phyloP scores from a whole-genome alignment of 2,329 filamentous ascomycete genomes.

The Alternaria infectoria region DNA sequence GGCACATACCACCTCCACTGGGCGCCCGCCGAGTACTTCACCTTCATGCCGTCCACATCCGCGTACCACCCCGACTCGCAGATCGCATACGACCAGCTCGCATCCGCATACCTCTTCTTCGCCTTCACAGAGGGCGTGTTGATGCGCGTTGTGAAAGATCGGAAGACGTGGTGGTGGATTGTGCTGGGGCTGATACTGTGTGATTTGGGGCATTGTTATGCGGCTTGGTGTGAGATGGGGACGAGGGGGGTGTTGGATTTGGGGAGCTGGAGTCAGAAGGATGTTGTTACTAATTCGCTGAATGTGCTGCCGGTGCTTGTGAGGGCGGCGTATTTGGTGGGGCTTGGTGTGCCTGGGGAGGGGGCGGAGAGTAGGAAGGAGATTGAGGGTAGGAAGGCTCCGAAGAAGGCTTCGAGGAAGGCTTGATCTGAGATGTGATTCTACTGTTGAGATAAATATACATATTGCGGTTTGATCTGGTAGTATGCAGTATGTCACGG shows the following conservation, averaged over 20 bases:
- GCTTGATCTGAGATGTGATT: not conserved
- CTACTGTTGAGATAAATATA: not conserved
- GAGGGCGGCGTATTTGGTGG: slow-evolving; percentile 47
- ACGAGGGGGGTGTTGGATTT: slow-evolving; percentile 30
- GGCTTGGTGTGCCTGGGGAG: slow-evolving; percentile 35
- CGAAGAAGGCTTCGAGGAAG: slow-evolving; percentile 2
- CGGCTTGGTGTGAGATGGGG: slow-evolving; percentile 43
- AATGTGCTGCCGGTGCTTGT: slow-evolving; percentile 41
- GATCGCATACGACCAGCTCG: slow-evolving; percentile 74
- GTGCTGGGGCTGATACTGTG: slow-evolving; percentile 73
- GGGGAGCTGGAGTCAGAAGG: slow-evolving; percentile 44
- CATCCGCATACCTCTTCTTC: slow-evolving; percentile 78
- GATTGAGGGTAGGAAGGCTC: slow-evolving; percentile 16
- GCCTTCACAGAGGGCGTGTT: slow-evolving; percentile 78
- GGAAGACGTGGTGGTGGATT: slow-evolving; percentile 72
- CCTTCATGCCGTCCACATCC: slow-evolving; percentile 63
- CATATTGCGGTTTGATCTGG: not conserved
- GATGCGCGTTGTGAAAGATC: slow-evolving; percentile 69
- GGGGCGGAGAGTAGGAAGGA: not conserved
- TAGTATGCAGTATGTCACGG: not conserved
- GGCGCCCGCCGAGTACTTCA: slow-evolving; percentile 63
- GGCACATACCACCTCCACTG: slow-evolving; percentile 61
- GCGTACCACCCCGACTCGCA: slow-evolving; percentile 45
- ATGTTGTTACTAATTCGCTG: slow-evolving; percentile 48
- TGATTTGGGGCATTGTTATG: slow-evolving; percentile 73